These are phyloP conservation scores for Solanum ossicruentum DNA, from an alignment of 257 asterid genomes.

Conservation along the genomic window DNA sequence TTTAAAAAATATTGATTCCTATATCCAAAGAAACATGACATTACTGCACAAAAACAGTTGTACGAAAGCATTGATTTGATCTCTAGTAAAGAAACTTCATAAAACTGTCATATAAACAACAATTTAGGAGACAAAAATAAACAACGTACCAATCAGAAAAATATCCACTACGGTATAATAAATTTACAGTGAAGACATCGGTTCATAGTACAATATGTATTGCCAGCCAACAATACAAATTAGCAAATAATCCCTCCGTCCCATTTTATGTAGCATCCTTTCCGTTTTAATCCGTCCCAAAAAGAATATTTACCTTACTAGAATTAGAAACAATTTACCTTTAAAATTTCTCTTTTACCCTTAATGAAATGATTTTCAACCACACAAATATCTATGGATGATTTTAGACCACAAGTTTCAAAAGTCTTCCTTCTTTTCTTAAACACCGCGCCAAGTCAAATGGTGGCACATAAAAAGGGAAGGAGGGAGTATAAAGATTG, in stretches of 20 bases:
- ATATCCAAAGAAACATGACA: not conserved
- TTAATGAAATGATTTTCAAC: too few relatives aligned
- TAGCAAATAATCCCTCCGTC: not conserved
- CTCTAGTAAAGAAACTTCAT: not conserved
- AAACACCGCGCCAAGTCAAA: too few relatives aligned
- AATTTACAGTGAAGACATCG: not conserved
- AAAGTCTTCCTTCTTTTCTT: too few relatives aligned
- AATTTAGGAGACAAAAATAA: not conserved
- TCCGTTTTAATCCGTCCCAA: too few relatives aligned
- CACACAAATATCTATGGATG: too few relatives aligned
- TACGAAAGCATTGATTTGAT: not conserved
- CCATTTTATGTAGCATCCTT: too few relatives aligned
- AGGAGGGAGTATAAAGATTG: not conserved
- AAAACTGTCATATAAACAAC: not conserved
- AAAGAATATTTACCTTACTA: too few relatives aligned
- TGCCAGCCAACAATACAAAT: not conserved
- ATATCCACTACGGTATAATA: not conserved
- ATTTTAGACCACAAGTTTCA: too few relatives aligned
- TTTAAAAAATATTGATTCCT: not conserved
- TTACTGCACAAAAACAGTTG: not conserved
- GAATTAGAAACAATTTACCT: too few relatives aligned
- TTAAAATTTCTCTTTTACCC: too few relatives aligned
- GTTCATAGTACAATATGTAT: not conserved
- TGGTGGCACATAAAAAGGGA: too few relatives aligned
- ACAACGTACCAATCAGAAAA: not conserved